phyloP scores from a whole-genome alignment of 345 rosid species.

The Populus deltoides region DNA sequence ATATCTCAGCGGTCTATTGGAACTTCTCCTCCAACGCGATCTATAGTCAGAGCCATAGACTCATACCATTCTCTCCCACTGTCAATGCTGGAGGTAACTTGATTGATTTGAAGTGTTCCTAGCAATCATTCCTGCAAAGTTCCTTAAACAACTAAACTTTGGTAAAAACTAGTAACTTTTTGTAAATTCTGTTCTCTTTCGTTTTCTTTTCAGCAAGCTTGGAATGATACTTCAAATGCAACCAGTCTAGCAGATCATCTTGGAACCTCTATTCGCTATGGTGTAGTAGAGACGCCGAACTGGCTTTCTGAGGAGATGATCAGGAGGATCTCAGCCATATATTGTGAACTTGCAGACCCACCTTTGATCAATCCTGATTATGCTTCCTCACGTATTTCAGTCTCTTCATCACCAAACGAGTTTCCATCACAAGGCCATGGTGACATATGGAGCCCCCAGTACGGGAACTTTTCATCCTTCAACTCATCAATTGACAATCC shows the following conservation, averaged over 20 bases:
- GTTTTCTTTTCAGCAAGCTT: constrained; percentile 43
- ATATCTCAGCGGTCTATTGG: constrained; percentile 56
- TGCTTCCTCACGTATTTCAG: constrained; percentile 40
- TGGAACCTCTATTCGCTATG: constrained; percentile 34
- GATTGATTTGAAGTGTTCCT: neutral
- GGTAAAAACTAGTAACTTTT: neutral
- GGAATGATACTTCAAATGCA: constrained; percentile 33
- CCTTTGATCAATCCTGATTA: constrained; percentile 43
- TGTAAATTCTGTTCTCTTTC: neutral
- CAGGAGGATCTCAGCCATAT: constrained; percentile 61
- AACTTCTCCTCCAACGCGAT: constrained; percentile 37
- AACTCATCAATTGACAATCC: constrained; percentile 46
- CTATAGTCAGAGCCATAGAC: constrained; percentile 44
- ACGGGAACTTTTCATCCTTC: constrained; percentile 37
- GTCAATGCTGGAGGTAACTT: constrained; percentile 84
- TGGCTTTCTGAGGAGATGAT: constrained; percentile 80
- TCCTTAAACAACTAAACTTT: neutral
- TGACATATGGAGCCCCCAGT: constrained; percentile 31
- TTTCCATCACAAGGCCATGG: constrained; percentile 29
- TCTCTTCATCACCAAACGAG: constrained; percentile 32
- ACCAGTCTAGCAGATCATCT: constrained; percentile 46
- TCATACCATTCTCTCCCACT: constrained; percentile 82
- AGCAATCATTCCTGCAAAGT: neutral
- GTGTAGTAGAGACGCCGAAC: constrained; percentile 47
- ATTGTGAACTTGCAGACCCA: constrained; percentile 59